These are phyloP conservation scores for Cocos nucifera DNA, from an alignment of 176 grass and related monocot genomes.

Conservation along the genomic window DNA sequence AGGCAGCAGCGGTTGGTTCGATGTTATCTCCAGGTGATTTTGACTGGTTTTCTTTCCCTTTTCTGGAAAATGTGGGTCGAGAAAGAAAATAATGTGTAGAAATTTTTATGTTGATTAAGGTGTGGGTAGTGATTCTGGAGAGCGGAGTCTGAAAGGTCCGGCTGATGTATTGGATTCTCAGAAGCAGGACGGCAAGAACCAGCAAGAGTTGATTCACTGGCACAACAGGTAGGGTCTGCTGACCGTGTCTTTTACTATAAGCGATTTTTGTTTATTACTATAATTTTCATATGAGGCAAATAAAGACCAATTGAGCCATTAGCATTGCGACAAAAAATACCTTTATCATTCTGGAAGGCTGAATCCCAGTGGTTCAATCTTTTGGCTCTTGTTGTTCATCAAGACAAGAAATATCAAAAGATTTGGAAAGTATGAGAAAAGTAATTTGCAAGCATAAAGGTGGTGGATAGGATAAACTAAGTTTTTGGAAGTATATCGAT, in stretches of 20 bases:
- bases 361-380: no score
- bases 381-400: no score
- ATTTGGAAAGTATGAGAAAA: no score
- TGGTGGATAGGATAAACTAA: no score
- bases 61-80: not conserved
- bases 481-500: no score
- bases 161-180: constrained; percentile 39
- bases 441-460: no score
- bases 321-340: no score
- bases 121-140: constrained; percentile 45
- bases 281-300: no score
- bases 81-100: not conserved
- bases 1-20: constrained; percentile 53
- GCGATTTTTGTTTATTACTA: no score
- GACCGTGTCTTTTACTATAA: not conserved
- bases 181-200: constrained; percentile 75
- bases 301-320: no score
- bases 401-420: no score
- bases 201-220: constrained; percentile 85
- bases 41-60: not conserved
- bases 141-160: constrained; percentile 36
- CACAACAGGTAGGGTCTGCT: constrained; percentile 55
- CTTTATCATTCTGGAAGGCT: no score
- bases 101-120: constrained; percentile 17
- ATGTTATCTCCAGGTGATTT: constrained; percentile 71